Conservation (phyloP, 2,329 filamentous ascomycete species). For the Pseudogymnoascus sp. region DNA sequence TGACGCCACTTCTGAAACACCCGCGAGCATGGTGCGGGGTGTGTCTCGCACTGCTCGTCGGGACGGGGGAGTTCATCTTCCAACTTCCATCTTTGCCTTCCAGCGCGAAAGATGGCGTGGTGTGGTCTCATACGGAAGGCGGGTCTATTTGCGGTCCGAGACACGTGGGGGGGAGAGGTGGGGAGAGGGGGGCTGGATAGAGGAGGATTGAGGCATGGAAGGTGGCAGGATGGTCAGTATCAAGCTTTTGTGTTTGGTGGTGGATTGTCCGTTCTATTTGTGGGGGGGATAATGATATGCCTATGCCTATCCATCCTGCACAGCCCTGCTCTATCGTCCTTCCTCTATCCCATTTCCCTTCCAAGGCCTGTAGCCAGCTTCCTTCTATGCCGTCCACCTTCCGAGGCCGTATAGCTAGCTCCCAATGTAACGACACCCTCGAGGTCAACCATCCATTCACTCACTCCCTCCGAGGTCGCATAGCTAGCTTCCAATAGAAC, state of each 20-base stretch:
- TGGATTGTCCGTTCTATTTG: not conserved
- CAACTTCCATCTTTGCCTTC: not conserved
- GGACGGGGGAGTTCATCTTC: not conserved
- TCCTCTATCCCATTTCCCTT: not conserved
- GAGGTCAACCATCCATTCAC: not conserved
- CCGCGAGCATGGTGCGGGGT: not conserved
- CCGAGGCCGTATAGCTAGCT: too few relatives aligned
- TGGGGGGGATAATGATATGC: not conserved
- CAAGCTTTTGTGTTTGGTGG: not conserved
- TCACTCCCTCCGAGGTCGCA: not conserved
- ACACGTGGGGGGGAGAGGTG: not conserved
- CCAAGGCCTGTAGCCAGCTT: not conserved
- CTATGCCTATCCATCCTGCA: not conserved
- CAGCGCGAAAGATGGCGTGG: not conserved
- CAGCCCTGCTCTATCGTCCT: not conserved
- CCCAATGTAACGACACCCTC: not conserved
- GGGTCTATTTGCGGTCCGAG: not conserved
- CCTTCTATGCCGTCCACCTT: not conserved
- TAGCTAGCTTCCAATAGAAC: not conserved
- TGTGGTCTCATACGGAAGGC: not conserved
- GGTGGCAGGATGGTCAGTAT: not conserved
- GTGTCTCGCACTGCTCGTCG: not conserved
- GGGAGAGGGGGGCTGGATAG: not conserved
- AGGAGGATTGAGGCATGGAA: not conserved
- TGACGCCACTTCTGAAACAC: constrained; percentile 7